A percentile compares a stretch with the other conserved stretches of the same genome.
Conservation (phyloP, 2,329 filamentous ascomycete species). For the Botrytis aclada region DNA sequence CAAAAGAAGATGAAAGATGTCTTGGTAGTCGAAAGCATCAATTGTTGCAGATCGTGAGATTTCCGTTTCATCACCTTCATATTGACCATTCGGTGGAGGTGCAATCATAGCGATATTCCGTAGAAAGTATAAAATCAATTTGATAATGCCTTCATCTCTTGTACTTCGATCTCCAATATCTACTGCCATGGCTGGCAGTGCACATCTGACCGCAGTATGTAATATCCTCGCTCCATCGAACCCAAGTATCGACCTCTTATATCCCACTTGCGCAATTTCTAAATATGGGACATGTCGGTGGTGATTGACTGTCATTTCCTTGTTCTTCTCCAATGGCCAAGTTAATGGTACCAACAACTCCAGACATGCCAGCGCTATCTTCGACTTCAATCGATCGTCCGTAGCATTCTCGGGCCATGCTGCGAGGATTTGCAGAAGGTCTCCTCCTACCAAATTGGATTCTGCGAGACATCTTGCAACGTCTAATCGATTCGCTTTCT, state of each 20-base stretch:
- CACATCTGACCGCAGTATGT: slow-evolving; percentile 75
- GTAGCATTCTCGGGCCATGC: slow-evolving; percentile 72
- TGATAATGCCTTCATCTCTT: slow-evolving; percentile 89
- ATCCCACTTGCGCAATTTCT: slow-evolving; percentile 80
- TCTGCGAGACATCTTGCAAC: slow-evolving; percentile 90
- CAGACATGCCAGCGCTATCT: slow-evolving; percentile 79
- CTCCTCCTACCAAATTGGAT: slow-evolving; percentile 85
- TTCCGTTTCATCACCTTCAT: slow-evolving; percentile 85
- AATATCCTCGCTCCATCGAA: slow-evolving; percentile 75
- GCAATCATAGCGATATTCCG: slow-evolving; percentile 85
- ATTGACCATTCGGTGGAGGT: slow-evolving; percentile 67
- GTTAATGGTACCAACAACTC: slow-evolving; percentile 90
- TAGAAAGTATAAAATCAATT: slow-evolving; percentile 82
- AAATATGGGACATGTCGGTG: slow-evolving; percentile 88
- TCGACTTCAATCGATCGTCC: slow-evolving; percentile 71
- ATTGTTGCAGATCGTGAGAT: slow-evolving; percentile 85
- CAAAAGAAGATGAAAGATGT: slow-evolving; percentile 80
- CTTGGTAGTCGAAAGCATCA: slow-evolving; percentile 84
- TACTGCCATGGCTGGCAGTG: slow-evolving; percentile 80
- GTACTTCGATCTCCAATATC: slow-evolving; percentile 70
- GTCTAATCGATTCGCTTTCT: slow-evolving; percentile 89
- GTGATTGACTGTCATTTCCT: slow-evolving; percentile 87
- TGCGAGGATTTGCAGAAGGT: slow-evolving; percentile 85
- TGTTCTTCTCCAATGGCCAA: slow-evolving; percentile 83
- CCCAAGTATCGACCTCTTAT: slow-evolving; percentile 86